These are phyloP conservation scores for Cetraspora pellucida DNA, from an alignment of 192 early-diverging fungal species.

Conservation along the genomic window DNA sequence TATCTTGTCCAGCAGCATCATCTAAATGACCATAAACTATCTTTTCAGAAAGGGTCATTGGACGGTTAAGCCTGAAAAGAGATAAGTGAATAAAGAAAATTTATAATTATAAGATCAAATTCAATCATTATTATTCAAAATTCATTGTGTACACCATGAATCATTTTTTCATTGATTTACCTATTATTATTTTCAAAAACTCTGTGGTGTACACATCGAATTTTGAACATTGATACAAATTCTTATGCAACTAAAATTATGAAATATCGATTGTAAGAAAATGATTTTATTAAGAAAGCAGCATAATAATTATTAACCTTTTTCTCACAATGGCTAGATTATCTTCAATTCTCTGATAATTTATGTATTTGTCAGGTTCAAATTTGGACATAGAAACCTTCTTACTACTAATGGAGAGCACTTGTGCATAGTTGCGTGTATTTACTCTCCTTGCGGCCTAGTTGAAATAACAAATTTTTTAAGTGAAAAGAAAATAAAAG, in stretches of 20 bases:
- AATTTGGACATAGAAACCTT: conserved; percentile 93
- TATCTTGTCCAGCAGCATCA: conserved; percentile 93
- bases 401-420: conserved; percentile 10
- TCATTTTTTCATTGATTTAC: no score
- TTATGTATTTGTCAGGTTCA: conserved; percentile 93
- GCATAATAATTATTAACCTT: conserved; percentile 60
- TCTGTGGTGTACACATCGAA: no score
- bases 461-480: not conserved
- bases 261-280: not conserved
- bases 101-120: not conserved
- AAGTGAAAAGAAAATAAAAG: not conserved
- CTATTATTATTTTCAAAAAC: no score
- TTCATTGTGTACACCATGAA: no score
- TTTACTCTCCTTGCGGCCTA: not conserved
- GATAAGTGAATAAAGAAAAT: conserved; percentile 9
- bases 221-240: not conserved
- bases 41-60: conserved; percentile 96
- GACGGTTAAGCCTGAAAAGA: conserved; percentile 75
- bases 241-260: conserved; percentile 14
- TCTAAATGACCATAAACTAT: conserved; percentile 98
- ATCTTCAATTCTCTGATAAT: conserved; percentile 95
- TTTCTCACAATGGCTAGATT: conserved; percentile 93
- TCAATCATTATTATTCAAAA: no score
- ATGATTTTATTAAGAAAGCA: not conserved
- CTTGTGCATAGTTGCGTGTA: conserved; percentile 21